Conservation (phyloP, 192 early-diverging fungal genomes). For the Dimargaris verticillata region DNA sequence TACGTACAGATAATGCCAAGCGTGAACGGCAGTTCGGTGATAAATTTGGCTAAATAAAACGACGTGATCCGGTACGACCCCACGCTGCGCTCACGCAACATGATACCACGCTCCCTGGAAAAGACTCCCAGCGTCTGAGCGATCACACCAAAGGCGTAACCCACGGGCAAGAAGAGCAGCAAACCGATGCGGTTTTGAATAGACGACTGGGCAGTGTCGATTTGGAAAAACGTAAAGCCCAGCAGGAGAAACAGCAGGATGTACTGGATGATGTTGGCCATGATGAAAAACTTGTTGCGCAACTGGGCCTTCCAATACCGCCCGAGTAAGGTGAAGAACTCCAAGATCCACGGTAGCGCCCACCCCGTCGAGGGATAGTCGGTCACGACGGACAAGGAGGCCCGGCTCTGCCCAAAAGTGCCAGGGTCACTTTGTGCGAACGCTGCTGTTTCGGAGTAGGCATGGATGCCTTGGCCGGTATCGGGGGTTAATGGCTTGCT, state of each 20-base stretch:
- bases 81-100: slow-evolving; percentile 44
- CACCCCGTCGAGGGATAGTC: neutral
- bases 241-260: slow-evolving; percentile 31
- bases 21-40: slow-evolving; percentile 32
- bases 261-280: slow-evolving; percentile 20
- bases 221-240: slow-evolving; percentile 38
- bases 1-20: slow-evolving; percentile 28
- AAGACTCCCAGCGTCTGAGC: slow-evolving; percentile 32
- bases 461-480: no score
- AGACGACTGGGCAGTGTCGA: slow-evolving; percentile 21
- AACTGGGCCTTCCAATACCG: slow-evolving; percentile 29
- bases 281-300: slow-evolving; percentile 23
- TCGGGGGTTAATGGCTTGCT: no score
- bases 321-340: slow-evolving; percentile 30
- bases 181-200: slow-evolving; percentile 31
- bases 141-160: slow-evolving; percentile 35
- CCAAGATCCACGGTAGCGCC: slow-evolving; percentile 25
- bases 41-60: slow-evolving; percentile 43
- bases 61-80: slow-evolving; percentile 45
- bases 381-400: no score
- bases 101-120: slow-evolving; percentile 31
- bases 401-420: no score
- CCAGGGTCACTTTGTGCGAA: no score
- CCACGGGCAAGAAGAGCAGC: slow-evolving; percentile 29
- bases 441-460: no score